Evolutionary conservation across 441 rosid genomes (phyloP), one percentile per base, ranked within the genome.

Genomic region (Adansonia madagascariensis): DNA sequence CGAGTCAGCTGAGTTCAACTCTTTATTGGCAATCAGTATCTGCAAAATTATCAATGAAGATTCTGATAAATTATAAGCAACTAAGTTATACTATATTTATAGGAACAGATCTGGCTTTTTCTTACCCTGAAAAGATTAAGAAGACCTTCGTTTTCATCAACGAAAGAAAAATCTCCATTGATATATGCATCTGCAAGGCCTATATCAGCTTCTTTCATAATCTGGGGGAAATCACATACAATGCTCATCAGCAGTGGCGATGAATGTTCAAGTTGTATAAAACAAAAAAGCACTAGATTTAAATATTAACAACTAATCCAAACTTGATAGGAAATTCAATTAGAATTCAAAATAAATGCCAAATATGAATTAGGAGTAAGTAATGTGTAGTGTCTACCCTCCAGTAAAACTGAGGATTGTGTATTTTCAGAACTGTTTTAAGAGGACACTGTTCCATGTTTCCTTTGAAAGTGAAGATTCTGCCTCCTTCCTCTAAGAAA

Each of bases 131-230:
- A 75, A 43, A 94, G 77, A 78, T 91, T 89, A 55, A 89, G 75
- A 78, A 95, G 97, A 53, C 97, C 97, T 1, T 82, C 70, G 46
- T 92, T 90, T 83, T 86, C 82, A 77, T 95, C 90, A 0, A 86
- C 91, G 12, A 92, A 88, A 55, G 98, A 94, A 82, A 89, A 86
- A 84, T 94, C 97, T 14, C 94, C 99, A 80, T 88, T 84, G 62
- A 94, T 86, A 70, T 84, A 94, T 27, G 97, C 90, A 85, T 95
- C 97, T n/a, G 94, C 98, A 0, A 95, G 86, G 77, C 98, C 99
- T 83, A 95, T 69, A 84, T 95, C 98, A 12, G 99, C 97, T 80
- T 87, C 88, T 67, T 93, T 91, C 92, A 86, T 90, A 73, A 89
- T 87, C 98, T 93, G 85, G 8, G 15, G n/a, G 7, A 61, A 12